These are phyloP conservation scores for Candida corydali DNA, from an alignment of 805 yeast species.

Conservation along the genomic window DNA sequence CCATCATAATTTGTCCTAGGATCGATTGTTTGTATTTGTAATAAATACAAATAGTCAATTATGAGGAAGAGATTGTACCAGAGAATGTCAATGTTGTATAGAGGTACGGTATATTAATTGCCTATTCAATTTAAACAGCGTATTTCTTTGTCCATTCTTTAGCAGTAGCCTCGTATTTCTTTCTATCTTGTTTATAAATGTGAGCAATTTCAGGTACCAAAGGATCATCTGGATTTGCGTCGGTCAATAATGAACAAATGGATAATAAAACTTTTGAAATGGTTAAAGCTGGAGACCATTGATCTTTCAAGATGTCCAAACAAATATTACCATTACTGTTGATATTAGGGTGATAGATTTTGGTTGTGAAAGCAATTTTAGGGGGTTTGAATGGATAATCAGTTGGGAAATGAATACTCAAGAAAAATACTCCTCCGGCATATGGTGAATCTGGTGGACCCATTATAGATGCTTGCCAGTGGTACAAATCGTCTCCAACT, in stretches of 20 bases:
- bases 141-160: conserved; percentile 98
- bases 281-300: conserved; percentile 98
- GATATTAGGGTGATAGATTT: conserved; percentile 96
- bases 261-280: conserved; percentile 92
- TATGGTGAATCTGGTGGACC: conserved; percentile 95
- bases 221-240: conserved; percentile 99
- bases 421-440: conserved; percentile 91
- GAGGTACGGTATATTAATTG: conserved; percentile 1
- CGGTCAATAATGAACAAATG: conserved; percentile 92
- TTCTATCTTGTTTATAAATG: conserved; percentile 88
- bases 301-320: conserved; percentile 93
- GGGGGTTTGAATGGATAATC: conserved; percentile 99
- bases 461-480: conserved; percentile 99
- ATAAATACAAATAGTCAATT: no score
- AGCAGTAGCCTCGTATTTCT: conserved; percentile 94
- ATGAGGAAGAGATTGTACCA: no score
- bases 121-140: conserved; percentile 57
- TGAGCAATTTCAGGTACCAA: conserved; percentile 98
- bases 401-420: conserved; percentile 96
- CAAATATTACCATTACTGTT: conserved; percentile 95
- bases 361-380: conserved; percentile 80
- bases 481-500: conserved; percentile 94
- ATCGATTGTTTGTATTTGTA: neutral
- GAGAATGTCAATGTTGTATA: no score
- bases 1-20: no score